Evolutionary conservation across 305 asterid species (phyloP).

Genomic region (Fraxinus nigra): DNA sequence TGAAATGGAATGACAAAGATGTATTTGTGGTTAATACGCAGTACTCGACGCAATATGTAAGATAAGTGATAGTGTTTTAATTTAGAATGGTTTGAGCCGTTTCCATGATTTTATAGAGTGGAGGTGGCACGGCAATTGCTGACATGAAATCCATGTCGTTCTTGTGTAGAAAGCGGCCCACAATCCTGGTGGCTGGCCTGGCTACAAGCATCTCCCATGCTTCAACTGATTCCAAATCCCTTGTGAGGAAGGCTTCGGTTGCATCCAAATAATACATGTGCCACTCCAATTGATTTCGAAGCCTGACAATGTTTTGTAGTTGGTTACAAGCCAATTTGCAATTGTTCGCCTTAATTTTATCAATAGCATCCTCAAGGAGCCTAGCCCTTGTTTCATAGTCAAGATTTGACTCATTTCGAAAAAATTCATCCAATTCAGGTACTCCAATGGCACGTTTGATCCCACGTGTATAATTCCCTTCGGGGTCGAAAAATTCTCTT

Average conservation of each 20-base stretch:
- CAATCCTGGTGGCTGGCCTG: conserved; percentile 44
- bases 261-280: conserved; percentile 55
- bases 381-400: conserved; percentile 9
- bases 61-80: background rate
- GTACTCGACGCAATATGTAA: background rate
- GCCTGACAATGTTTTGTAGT: conserved; percentile 44
- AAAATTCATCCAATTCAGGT: conserved; percentile 57
- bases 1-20: background rate
- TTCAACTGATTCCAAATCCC: conserved; percentile 36
- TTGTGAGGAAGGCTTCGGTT: conserved; percentile 55
- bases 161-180: conserved; percentile 40
- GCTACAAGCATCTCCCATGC: conserved; percentile 63
- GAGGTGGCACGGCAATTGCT: conserved; percentile 22
- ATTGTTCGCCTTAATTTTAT: conserved; percentile 50
- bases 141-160: conserved; percentile 27
- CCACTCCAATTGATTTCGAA: conserved; percentile 47
- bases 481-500: conserved; percentile 38
- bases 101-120: background rate
- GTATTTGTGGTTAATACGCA: background rate
- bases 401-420: conserved; percentile 24
- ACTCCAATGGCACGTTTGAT: conserved; percentile 67
- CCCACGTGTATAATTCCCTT: conserved; percentile 53
- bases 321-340: conserved; percentile 50
- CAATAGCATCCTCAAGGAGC: conserved; percentile 40
- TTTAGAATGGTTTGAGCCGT: background rate